Conservation (phyloP, 495 filamentous ascomycete species). For the Penicillium pulvis region DNA sequence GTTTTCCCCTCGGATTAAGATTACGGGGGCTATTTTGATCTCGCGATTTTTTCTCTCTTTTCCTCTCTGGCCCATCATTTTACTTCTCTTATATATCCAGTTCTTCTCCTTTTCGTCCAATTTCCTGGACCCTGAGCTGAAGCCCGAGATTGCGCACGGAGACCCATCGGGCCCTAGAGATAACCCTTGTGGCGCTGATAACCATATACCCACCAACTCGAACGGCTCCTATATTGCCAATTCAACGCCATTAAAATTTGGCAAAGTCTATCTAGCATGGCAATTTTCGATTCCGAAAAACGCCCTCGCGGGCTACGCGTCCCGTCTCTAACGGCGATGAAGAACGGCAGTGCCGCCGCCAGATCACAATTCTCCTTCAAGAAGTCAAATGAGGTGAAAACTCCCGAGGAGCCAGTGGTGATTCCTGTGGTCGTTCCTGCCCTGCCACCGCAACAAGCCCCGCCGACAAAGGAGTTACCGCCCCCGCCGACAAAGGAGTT, state of each 20-base stretch:
- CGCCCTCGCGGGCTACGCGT: constrained; percentile 43
- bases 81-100: neutral
- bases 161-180: constrained; percentile 10
- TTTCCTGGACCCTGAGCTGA: neutral
- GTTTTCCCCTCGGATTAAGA: constrained; percentile 15
- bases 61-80: constrained; percentile 7
- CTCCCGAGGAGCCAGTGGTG: constrained; percentile 2
- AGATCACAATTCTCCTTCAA: constrained; percentile 30
- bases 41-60: constrained; percentile 12
- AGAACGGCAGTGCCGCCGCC: constrained; percentile 16
- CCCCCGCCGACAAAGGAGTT: constrained; percentile 37
- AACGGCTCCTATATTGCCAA: neutral
- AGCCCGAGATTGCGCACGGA: constrained; percentile 7
- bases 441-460: constrained; percentile 19
- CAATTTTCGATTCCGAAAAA: constrained; percentile 44
- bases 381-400: constrained; percentile 22
- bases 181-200: constrained; percentile 8
- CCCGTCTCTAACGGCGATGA: constrained; percentile 40
- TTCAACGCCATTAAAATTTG: constrained; percentile 1
- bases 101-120: neutral
- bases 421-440: constrained; percentile 13
- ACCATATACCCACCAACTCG: neutral
- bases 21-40: constrained; percentile 7
- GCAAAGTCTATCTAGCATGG: constrained; percentile 24
- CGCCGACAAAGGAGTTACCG: constrained; percentile 39